Conservation (phyloP, 257 asterid genomes). For the Gardenia jasminoides region DNA sequence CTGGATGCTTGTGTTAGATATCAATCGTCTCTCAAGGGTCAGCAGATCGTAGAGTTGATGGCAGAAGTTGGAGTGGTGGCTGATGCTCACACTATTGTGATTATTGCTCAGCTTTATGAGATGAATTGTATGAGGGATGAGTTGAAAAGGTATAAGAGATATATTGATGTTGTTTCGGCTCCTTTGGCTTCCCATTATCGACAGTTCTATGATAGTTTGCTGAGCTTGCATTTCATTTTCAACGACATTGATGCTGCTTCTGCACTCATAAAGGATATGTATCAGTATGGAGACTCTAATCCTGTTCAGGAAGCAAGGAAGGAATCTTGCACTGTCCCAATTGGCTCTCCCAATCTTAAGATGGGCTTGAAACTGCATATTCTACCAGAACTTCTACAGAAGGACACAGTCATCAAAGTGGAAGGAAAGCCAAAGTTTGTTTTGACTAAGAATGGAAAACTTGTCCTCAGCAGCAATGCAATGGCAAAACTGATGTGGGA, state of each 20-base stretch:
- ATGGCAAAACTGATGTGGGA: slow-evolving; percentile 54
- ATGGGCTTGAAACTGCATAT: slow-evolving; percentile 57
- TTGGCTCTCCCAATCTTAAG: slow-evolving; percentile 65
- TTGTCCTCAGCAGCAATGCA: slow-evolving; percentile 59
- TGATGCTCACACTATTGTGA: slow-evolving; percentile 66
- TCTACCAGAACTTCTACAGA: slow-evolving; percentile 45
- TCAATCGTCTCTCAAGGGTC: slow-evolving; percentile 61
- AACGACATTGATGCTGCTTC: slow-evolving; percentile 74
- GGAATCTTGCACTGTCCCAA: slow-evolving; percentile 43
- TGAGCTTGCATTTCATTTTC: slow-evolving; percentile 70
- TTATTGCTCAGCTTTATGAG: slow-evolving; percentile 67
- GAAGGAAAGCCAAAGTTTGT: slow-evolving; percentile 44
- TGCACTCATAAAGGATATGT: slow-evolving; percentile 51
- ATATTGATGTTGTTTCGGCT: slow-evolving; percentile 45
- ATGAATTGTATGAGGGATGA: slow-evolving; percentile 67
- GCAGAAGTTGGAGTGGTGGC: slow-evolving; percentile 56
- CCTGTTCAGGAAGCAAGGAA: slow-evolving; percentile 16
- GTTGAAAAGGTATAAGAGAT: slow-evolving; percentile 59
- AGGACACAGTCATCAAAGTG: slow-evolving; percentile 47
- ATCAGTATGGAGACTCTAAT: slow-evolving; percentile 20
- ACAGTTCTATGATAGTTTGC: slow-evolving; percentile 64
- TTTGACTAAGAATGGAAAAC: slow-evolving; percentile 47
- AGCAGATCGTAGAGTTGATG: slow-evolving; percentile 73
- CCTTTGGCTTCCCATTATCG: slow-evolving; percentile 42
- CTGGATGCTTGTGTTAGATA: slow-evolving; percentile 76